Evolutionary conservation across 169 alveolate genomes (phyloP), one percentile per base, ranked within the genome.

Genomic region (Cyclospora cayetanensis): DNA sequence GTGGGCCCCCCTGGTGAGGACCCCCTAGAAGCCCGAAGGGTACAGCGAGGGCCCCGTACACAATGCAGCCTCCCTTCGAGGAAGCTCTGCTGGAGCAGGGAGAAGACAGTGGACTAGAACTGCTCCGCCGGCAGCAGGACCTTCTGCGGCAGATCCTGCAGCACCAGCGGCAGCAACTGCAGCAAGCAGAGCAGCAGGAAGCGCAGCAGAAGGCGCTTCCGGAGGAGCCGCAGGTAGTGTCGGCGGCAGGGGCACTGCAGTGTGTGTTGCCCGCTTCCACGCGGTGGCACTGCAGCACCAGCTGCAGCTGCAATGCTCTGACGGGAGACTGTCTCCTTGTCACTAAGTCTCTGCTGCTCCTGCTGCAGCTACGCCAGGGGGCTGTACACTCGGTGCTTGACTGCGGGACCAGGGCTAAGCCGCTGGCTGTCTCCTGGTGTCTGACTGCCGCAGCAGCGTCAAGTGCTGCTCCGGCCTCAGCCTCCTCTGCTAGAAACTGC

Each of bases 121-220:
- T 63, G 74, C 74, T 63, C 42, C 74, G 37, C 20, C 25, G 31
- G 74, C 74, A 63, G 74, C 74, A 63, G 74, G 39, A 63, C 42
- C 74, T 63, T 35, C 74, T 63, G 74, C 74, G 74, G 0, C 74
- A n/a, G 74, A 63, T 63, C 31, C 74, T 63, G 74, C 74, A 63
- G 74, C 74, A 63, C 42, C 74, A 2, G 74, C 39, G 9, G 37
- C 74, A 63, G 74, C 9, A 63, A 3, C 74, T n/a, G 0, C 37
- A 0, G 11, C 39, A 20, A 15, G 25, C 39, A 2, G 42, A 15
- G 37, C 74, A 22, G 39, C 37, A 22, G 39, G 42, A 22, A 39
- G 42, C 25, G 74, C 74, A 63, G 37, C 74, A 63, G 1, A 18
- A n/a, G 74, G 29, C 25, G 41, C 74, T 29, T 0, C 74, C 25